Percentiles rank a stretch among this genome's conserved stretches.
These are phyloP conservation scores for Tuber borchii DNA, from an alignment of 495 filamentous ascomycete species.

Conservation along the genomic window DNA sequence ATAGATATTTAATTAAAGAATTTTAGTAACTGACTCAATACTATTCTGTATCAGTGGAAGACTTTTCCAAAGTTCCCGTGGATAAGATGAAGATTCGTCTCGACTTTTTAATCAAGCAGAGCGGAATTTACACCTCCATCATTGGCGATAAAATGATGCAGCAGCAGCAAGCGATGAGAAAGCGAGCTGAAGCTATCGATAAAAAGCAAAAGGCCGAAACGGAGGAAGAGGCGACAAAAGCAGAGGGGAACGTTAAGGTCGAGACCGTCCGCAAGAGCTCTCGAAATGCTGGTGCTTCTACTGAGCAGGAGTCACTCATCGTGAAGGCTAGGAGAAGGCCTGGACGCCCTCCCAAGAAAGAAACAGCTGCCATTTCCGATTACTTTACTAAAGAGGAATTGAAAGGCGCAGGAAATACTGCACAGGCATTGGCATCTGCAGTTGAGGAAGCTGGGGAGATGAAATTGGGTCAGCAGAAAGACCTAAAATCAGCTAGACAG, in stretches of 20 bases:
- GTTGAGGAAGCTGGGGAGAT: constrained; percentile 13
- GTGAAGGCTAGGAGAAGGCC: constrained; percentile 12
- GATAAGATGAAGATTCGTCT: constrained; percentile 37
- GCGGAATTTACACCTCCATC: constrained; percentile 36
- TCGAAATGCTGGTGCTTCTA: constrained; percentile 8
- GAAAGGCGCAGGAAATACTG: constrained; percentile 21
- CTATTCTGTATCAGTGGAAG: constrained; percentile 2
- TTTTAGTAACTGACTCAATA: not conserved
- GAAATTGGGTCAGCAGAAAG: constrained; percentile 61
- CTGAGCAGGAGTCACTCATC: constrained; percentile 4
- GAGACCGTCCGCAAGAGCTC: constrained; percentile 19
- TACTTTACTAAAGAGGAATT: constrained; percentile 36
- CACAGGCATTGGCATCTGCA: constrained; percentile 34
- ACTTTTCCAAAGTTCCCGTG: constrained; percentile 27
- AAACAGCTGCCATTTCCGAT: constrained; percentile 22
- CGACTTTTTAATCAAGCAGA: constrained; percentile 39
- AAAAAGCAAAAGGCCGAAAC: constrained; percentile 17
- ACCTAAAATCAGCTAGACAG: constrained; percentile 72
- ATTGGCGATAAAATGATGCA: constrained; percentile 37
- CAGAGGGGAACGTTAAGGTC: constrained; percentile 1
- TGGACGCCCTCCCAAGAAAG: constrained; percentile 15
- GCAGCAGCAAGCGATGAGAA: constrained; percentile 33
- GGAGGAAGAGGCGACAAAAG: not conserved
- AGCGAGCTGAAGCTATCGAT: constrained; percentile 31
- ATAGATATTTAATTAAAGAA: not conserved